A percentile compares a stretch with the other conserved stretches of the same genome.
Evolutionary conservation across 805 yeast genomes (phyloP).

Genomic region (Clavispora carvajalis): DNA sequence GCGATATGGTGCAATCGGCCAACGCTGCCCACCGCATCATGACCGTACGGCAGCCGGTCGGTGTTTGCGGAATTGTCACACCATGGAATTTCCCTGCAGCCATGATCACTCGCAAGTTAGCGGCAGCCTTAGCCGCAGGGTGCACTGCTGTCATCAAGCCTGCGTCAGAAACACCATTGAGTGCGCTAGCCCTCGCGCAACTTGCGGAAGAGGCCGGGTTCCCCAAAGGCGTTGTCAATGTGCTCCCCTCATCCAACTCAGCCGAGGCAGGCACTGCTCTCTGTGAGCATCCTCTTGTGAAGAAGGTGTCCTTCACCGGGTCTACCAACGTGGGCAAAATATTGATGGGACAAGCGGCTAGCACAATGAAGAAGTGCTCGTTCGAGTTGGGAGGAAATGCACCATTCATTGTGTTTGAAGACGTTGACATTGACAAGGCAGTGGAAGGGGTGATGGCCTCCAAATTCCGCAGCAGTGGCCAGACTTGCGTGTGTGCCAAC

Average conservation of each 20-base stretch:
- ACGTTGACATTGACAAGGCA: slow-evolving; percentile 15
- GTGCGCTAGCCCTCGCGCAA: slow-evolving; percentile 63
- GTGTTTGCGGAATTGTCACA: slow-evolving; percentile 72
- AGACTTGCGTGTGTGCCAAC: slow-evolving; percentile 19
- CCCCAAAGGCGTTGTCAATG: slow-evolving; percentile 64
- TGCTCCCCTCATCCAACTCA: slow-evolving; percentile 45
- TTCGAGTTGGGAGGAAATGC: slow-evolving; percentile 19
- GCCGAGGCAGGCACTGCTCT: slow-evolving; percentile 49
- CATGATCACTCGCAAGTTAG: slow-evolving; percentile 69
- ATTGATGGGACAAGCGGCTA: slow-evolving; percentile 14
- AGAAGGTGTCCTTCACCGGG: slow-evolving; percentile 17
- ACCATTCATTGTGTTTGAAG: slow-evolving; percentile 18
- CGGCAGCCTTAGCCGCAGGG: slow-evolving; percentile 77
- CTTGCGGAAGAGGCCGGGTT: slow-evolving; percentile 64
- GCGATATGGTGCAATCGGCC: slow-evolving; percentile 60
- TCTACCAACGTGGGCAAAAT: slow-evolving; percentile 19
- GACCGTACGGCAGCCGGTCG: slow-evolving; percentile 68
- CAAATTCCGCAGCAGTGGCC: slow-evolving; percentile 18
- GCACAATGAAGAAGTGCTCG: slow-evolving; percentile 15
- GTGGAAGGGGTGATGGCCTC: slow-evolving; percentile 15
- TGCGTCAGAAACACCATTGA: slow-evolving; percentile 68
- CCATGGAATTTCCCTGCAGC: slow-evolving; percentile 87
- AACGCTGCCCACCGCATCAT: slow-evolving; percentile 45
- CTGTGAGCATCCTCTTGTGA: slow-evolving; percentile 29
- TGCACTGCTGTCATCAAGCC: slow-evolving; percentile 76